These are phyloP conservation scores for Chondrostereum purpureum DNA, from an alignment of 1,284 basidiomycete genomes.

Conservation along the genomic window DNA sequence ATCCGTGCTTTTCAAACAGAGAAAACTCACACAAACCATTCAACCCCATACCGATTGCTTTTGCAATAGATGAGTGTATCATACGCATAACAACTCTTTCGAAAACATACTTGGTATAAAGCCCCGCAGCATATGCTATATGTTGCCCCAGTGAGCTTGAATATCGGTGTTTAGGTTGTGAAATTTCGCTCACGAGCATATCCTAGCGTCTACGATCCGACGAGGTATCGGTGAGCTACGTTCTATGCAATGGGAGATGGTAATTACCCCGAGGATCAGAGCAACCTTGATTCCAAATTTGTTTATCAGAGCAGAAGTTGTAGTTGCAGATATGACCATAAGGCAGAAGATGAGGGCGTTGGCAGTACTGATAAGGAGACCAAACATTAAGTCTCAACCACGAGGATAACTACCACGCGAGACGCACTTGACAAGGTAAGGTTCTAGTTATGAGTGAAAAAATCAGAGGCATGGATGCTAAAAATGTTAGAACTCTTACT, in stretches of 20 bases:
- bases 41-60: background rate
- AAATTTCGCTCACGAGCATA: slow-evolving; percentile 2
- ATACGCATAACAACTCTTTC: no score
- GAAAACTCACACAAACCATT: background rate
- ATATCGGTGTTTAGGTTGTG: background rate
- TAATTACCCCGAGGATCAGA: slow-evolving; percentile 5
- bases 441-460: no score
- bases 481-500: background rate
- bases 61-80: no score
- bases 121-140: background rate
- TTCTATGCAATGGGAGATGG: background rate
- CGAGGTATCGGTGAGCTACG: background rate
- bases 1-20: no score
- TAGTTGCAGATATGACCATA: slow-evolving; percentile 8
- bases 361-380: slow-evolving; percentile 1
- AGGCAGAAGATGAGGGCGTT: slow-evolving; percentile 11
- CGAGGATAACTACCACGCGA: background rate
- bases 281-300: slow-evolving; percentile 8
- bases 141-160: no score
- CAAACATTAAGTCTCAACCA: no score
- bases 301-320: slow-evolving; percentile 5
- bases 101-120: slow-evolving; percentile 2
- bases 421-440: slow-evolving; percentile 5
- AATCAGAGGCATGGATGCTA: no score
- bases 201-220: background rate